Percentiles rank a stretch among this genome's conserved stretches.
Conservation (phyloP, 352 stramenopile species). For the Pythium vanterpoolii region DNA sequence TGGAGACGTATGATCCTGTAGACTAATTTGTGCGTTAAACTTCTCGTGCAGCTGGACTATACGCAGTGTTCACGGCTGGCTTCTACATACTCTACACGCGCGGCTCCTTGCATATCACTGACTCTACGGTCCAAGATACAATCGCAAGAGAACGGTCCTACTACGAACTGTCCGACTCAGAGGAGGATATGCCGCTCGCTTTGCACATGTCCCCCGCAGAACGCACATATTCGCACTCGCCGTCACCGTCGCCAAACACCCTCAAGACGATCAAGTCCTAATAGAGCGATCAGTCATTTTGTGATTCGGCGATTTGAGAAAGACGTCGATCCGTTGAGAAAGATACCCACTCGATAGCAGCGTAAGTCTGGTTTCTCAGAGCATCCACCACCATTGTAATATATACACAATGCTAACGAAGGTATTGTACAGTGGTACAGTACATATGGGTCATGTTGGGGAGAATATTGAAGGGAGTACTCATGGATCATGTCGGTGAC, state of each 20-base stretch:
- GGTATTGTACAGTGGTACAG: no score
- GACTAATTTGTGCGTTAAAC: background rate
- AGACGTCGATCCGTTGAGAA: background rate
- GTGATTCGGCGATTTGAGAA: background rate
- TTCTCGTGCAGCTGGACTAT: slow-evolving; percentile 39
- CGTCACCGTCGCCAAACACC: background rate
- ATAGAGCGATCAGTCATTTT: background rate
- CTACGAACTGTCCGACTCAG: slow-evolving; percentile 65
- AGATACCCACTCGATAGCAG: background rate
- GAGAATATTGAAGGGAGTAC: no score
- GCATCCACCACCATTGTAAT: no score
- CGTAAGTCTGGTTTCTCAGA: no score
- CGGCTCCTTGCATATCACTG: slow-evolving; percentile 40
- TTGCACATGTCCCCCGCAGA: slow-evolving; percentile 62
- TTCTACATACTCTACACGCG: slow-evolving; percentile 63
- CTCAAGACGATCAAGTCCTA: slow-evolving; percentile 1
- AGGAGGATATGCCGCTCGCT: slow-evolving; percentile 63
- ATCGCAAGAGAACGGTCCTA: slow-evolving; percentile 45
- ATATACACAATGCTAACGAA: no score
- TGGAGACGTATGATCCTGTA: background rate
- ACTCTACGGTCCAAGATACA: slow-evolving; percentile 39
- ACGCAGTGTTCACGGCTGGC: slow-evolving; percentile 36
- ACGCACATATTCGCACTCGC: slow-evolving; percentile 25
- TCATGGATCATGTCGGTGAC: no score
- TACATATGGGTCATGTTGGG: no score